These are phyloP conservation scores for Aspergillus sp. DNA, from an alignment of 2,329 filamentous ascomycete species.

Conservation along the genomic window DNA sequence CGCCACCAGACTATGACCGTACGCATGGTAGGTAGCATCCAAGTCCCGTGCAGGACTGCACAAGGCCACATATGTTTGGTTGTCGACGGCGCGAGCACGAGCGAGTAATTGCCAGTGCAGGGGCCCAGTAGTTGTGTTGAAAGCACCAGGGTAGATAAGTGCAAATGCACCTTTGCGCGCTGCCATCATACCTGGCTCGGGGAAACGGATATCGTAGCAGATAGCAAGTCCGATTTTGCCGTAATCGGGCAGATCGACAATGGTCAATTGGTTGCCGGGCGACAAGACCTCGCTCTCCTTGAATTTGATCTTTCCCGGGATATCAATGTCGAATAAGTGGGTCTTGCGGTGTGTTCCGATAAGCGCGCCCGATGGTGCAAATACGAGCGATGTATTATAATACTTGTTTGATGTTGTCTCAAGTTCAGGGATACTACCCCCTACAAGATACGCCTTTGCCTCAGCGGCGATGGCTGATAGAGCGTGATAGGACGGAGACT, in stretches of 20 bases:
- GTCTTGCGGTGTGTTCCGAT: conserved; percentile 90
- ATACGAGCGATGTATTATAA: conserved; percentile 89
- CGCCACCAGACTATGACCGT: conserved; percentile 84
- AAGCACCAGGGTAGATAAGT: conserved; percentile 91
- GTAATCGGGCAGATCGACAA: conserved; percentile 84
- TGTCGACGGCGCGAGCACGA: conserved; percentile 82
- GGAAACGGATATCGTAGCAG: conserved; percentile 97
- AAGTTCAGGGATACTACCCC: conserved; percentile 88
- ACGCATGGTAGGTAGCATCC: conserved; percentile 78
- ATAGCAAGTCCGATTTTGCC: conserved; percentile 86
- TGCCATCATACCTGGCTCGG: conserved; percentile 86
- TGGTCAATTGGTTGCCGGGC: conserved; percentile 79
- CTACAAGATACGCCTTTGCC: conserved; percentile 76
- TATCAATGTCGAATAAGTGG: conserved; percentile 96
- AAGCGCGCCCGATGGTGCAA: conserved; percentile 73
- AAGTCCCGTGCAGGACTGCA: conserved; percentile 87
- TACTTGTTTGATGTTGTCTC: conserved; percentile 66
- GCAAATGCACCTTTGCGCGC: conserved; percentile 83
- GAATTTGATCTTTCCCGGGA: conserved; percentile 91
- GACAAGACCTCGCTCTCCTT: conserved; percentile 85
- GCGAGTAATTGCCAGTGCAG: conserved; percentile 88
- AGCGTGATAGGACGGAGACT: conserved; percentile 82
- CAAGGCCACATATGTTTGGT: conserved; percentile 89
- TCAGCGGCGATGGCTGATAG: conserved; percentile 77
- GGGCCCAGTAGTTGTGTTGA: conserved; percentile 89